Evolutionary conservation across 352 stramenopile genomes (phyloP), one percentile per base, ranked within the genome.

Genomic region (Pythium dissimile): DNA sequence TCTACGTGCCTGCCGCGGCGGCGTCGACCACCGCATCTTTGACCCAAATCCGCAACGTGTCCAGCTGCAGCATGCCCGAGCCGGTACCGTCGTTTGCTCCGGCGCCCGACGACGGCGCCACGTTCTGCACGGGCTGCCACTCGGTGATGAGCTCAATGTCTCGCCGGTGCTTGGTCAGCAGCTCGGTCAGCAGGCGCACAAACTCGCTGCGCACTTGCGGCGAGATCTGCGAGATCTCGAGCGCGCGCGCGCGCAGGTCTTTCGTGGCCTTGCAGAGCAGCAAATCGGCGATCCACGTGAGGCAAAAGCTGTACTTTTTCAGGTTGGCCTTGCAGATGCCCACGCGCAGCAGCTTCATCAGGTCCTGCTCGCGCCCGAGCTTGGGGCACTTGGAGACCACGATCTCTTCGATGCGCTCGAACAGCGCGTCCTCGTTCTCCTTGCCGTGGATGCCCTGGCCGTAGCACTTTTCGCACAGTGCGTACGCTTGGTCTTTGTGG

Each of bases 301-400:
- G 69, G 34, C 77, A 91, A 47, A 91, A 91, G 42, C 75, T 87
- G 31, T 86, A 91, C 61, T 91, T 91, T 54, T 91, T 91, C 16
- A 88, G 62, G 43, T 88, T 91, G 55, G 68, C 78, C 47, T 91
- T 91, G 67, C 80, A 91, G 59, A 91, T 88, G 8, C 78, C 80
- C 7, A 80, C 66, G n/a, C 75, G 76, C 42, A 91, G 65, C 32
- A 91, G 64, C 51, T 67, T 59, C 39, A 88, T 71, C 16, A 91
- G 61, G 15, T 82, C 76, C 21, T 68, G 75, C 50, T 91, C 80
- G 20, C 45, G 63, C 16, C 52, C 66, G 7, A 91, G 67, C 5
- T 60, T 68, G 32, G 77, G 66, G 43, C 76, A 88, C 44, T 89
- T 88, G 6, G 65, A 62, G 41, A 89, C 61, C 7, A 89, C 78